Conservation (phyloP, 2,329 filamentous ascomycete genomes). For the Capronia coronata region DNA sequence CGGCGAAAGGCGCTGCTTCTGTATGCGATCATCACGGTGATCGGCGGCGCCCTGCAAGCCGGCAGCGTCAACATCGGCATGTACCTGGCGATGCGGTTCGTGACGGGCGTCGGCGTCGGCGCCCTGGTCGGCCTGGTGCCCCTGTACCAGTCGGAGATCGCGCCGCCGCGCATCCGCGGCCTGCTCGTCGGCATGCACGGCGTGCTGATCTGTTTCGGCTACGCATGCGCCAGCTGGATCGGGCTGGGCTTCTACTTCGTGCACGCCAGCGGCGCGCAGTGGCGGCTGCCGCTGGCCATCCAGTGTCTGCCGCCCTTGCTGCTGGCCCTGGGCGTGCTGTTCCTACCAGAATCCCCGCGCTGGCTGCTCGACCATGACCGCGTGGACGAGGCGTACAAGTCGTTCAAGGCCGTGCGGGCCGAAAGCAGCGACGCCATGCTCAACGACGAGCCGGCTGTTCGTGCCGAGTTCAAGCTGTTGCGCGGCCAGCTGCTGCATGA, state of each 20-base stretch:
- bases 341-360: constrained; percentile 30
- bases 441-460: constrained; percentile 7
- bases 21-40: constrained; percentile 26
- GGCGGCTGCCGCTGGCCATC: constrained; percentile 20
- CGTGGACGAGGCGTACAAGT: constrained; percentile 12
- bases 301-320: constrained; percentile 18
- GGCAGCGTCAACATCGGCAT: constrained; percentile 22
- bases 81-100: constrained; percentile 18
- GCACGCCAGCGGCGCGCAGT: constrained; percentile 10
- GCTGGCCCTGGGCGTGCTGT: constrained; percentile 37
- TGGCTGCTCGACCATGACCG: constrained; percentile 18
- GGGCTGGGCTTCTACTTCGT: constrained; percentile 21
- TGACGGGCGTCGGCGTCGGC: constrained; percentile 17
- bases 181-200: constrained; percentile 21
- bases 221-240: constrained; percentile 15
- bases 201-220: constrained; percentile 15
- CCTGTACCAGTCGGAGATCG: constrained; percentile 16
- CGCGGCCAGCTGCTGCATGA: constrained; percentile 14
- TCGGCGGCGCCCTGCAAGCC: constrained; percentile 19
- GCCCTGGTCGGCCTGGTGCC: constrained; percentile 15
- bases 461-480: constrained; percentile 15
- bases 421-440: constrained; percentile 8
- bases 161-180: constrained; percentile 18
- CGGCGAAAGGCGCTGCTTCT: constrained; percentile 30
- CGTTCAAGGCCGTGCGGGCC: constrained; percentile 12